These are phyloP conservation scores for Petunia hybrid DNA, from an alignment of 305 asterid genomes.

Conservation along the genomic window DNA sequence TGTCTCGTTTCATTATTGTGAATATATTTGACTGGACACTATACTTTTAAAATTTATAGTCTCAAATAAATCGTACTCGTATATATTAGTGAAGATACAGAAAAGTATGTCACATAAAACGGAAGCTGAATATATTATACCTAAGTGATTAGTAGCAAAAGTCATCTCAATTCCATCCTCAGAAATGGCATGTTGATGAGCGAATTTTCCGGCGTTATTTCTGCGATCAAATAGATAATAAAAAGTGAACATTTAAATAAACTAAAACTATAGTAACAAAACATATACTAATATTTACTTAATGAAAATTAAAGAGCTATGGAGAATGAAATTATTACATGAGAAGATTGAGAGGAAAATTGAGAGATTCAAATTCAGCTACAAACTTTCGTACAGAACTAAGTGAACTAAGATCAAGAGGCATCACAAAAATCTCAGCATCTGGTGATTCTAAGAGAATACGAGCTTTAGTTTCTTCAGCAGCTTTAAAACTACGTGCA, in stretches of 20 bases:
- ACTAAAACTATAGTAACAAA: not conserved
- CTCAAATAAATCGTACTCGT: too few relatives aligned
- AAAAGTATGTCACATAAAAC: too few relatives aligned
- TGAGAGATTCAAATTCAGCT: conserved; percentile 61
- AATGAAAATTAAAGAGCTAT: not conserved
- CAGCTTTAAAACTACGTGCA: conserved; percentile 75
- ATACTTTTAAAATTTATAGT: too few relatives aligned
- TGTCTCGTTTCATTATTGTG: too few relatives aligned
- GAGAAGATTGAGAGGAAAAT: conserved; percentile 85
- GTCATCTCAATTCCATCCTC: conserved; percentile 37
- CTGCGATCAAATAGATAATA: conserved; percentile 34
- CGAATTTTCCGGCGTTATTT: conserved; percentile 47
- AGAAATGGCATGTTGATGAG: conserved; percentile 33
- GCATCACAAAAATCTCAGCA: conserved; percentile 71
- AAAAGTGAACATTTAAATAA: conserved; percentile 7
- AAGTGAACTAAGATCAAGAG: conserved; percentile 90
- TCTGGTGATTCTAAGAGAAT: conserved; percentile 69
- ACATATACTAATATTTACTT: not conserved
- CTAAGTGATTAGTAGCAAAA: conserved; percentile 42
- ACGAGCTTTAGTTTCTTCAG: conserved; percentile 76
- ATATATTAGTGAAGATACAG: too few relatives aligned
- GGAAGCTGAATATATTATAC: conserved; percentile 34
- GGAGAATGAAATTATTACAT: conserved; percentile 49
- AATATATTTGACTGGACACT: too few relatives aligned
- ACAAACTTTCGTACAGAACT: conserved; percentile 74